Evolutionary conservation across 2,329 filamentous ascomycete species (phyloP).

Genomic region (Drechslera avenae): DNA sequence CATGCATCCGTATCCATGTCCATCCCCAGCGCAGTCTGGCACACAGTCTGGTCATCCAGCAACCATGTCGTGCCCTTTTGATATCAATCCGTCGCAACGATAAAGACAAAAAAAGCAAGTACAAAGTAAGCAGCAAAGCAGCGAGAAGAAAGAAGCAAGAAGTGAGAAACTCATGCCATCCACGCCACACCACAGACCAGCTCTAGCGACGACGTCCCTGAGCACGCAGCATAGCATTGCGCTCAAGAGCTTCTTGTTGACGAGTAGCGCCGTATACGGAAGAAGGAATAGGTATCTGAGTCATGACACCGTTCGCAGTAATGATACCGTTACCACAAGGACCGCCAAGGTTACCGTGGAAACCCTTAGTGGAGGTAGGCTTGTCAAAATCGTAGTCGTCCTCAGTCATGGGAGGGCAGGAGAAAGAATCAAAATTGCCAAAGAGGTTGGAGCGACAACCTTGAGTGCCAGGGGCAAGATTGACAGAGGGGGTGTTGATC

Average conservation of each 20-base stretch:
- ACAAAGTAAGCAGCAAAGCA: background rate
- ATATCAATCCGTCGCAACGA: background rate
- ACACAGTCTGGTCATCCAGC: background rate
- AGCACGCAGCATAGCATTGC: constrained; percentile 12
- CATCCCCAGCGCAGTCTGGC: too few species aligned
- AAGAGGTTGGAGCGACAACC: too few species aligned
- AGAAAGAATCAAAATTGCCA: too few species aligned
- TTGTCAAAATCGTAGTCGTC: too few species aligned
- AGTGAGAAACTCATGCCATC: background rate
- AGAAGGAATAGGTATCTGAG: constrained; percentile 1
- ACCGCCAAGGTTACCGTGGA: background rate
- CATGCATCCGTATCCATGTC: too few species aligned
- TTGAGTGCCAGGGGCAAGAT: too few species aligned
- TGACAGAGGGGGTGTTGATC: background rate
- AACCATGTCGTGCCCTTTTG: too few species aligned
- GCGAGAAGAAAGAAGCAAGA: background rate
- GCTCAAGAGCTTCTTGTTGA: constrained; percentile 27
- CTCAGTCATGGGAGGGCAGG: too few species aligned
- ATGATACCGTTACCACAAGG: constrained; percentile 3
- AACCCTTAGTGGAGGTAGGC: too few species aligned
- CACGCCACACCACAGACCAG: background rate
- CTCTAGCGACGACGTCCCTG: constrained; percentile 15
- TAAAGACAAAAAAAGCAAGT: too few species aligned
- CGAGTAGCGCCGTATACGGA: constrained; percentile 12
- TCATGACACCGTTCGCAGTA: background rate